Evolutionary conservation across 83 land plant species (phyloP).

Genomic region (Picea mariana): DNA sequence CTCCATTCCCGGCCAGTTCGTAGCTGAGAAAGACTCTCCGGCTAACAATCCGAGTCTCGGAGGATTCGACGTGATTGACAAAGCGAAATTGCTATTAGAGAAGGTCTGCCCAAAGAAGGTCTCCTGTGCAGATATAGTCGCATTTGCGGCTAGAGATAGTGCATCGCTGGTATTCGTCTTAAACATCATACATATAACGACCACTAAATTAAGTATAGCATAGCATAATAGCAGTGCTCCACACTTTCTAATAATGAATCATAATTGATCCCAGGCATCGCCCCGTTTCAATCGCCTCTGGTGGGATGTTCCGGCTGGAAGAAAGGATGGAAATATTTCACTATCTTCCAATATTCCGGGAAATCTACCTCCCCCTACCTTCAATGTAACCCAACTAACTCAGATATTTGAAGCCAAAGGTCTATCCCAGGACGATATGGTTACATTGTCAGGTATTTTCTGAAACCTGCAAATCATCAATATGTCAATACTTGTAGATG

Average conservation of each 20-base stretch:
- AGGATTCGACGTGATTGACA: conserved; percentile 59
- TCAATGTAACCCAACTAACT: conserved; percentile 15
- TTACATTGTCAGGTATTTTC: conserved; percentile 27
- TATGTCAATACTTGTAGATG: no score
- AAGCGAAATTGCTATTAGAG: conserved; percentile 58
- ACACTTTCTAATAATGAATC: conserved; percentile 14
- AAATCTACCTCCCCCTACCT: conserved; percentile 20
- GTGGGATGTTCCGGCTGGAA: conserved; percentile 5
- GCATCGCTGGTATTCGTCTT: conserved; percentile 34
- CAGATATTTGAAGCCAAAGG: conserved; percentile 23
- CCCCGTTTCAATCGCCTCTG: background rate
- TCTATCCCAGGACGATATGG: conserved; percentile 24
- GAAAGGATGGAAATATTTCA: conserved; percentile 27
- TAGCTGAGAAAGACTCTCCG: conserved; percentile 46
- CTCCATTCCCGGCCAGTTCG: conserved; percentile 29
- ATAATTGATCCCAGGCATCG: conserved; percentile 36
- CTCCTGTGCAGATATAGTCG: conserved; percentile 80
- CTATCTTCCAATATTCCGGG: background rate
- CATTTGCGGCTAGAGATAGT: conserved; percentile 63
- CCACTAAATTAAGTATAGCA: background rate
- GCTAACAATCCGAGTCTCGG: conserved; percentile 40
- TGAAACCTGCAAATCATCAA: background rate
- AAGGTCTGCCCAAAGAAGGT: conserved; percentile 50
- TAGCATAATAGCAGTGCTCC: background rate
- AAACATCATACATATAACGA: background rate